Conservation (phyloP, 1,284 basidiomycete species). For the Exobasidium cylindrosporum region DNA sequence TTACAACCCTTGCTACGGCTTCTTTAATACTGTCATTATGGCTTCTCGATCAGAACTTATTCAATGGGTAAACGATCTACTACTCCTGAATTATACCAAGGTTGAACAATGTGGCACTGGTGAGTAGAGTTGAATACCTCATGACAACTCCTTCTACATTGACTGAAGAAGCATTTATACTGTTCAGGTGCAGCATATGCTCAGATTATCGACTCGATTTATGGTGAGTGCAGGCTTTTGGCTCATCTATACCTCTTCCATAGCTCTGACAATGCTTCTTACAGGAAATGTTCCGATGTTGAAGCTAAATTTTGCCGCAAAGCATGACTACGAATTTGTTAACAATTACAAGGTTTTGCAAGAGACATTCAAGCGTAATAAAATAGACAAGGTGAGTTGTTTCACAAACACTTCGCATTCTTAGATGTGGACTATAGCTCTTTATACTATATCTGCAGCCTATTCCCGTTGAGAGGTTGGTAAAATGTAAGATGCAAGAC, state of each 20-base stretch:
- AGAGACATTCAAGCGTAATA: constrained; percentile 60
- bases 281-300: constrained; percentile 47
- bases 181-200: constrained; percentile 51
- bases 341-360: constrained; percentile 94
- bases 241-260: constrained; percentile 26
- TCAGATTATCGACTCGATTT: constrained; percentile 83
- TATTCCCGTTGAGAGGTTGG: constrained; percentile 84
- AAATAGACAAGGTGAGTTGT: constrained; percentile 77
- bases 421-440: background rate
- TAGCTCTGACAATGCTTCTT: background rate
- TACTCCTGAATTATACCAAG: constrained; percentile 86
- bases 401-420: background rate
- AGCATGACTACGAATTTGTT: constrained; percentile 90
- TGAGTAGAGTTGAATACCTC: constrained; percentile 10
- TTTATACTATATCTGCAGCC: constrained; percentile 62
- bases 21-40: too few relatives aligned
- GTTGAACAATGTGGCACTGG: constrained; percentile 70
- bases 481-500: constrained; percentile 99
- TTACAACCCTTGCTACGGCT: too few relatives aligned
- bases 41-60: constrained; percentile 74
- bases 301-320: constrained; percentile 49
- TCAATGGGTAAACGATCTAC: constrained; percentile 88
- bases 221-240: constrained; percentile 62
- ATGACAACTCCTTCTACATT: background rate
- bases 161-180: too few relatives aligned